phyloP scores from a whole-genome alignment of 2,329 filamentous ascomycete genomes.

The Trichoderma koningiopsis region DNA sequence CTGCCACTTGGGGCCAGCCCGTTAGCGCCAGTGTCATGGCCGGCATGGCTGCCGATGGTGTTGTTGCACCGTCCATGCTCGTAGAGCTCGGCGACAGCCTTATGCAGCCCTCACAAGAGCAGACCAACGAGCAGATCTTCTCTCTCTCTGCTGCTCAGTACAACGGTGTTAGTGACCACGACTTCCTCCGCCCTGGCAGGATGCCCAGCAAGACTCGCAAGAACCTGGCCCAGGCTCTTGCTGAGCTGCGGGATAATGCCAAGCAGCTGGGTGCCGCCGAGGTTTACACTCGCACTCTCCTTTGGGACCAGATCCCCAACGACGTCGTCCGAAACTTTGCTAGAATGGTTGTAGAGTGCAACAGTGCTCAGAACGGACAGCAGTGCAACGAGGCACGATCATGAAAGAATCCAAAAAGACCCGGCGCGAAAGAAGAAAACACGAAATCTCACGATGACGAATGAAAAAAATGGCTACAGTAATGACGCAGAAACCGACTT shows the following conservation, averaged over 20 bases:
- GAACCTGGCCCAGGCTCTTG: slow-evolving; percentile 78
- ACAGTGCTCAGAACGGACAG: slow-evolving; percentile 49
- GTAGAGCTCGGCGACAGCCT: slow-evolving; percentile 69
- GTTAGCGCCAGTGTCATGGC: slow-evolving; percentile 50
- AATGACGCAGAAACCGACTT: slow-evolving; percentile 27
- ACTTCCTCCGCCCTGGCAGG: slow-evolving; percentile 65
- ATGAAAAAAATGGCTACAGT: slow-evolving; percentile 29
- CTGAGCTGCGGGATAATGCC: slow-evolving; percentile 70
- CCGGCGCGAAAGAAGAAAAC: slow-evolving; percentile 41
- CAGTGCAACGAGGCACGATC: slow-evolving; percentile 48
- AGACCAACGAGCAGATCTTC: slow-evolving; percentile 87
- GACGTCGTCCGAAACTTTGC: slow-evolving; percentile 93
- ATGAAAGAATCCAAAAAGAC: slow-evolving; percentile 37
- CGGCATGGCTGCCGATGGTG: slow-evolving; percentile 35
- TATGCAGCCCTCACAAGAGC: slow-evolving; percentile 76
- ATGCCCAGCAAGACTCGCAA: slow-evolving; percentile 65
- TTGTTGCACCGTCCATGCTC: slow-evolving; percentile 60
- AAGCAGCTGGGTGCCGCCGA: slow-evolving; percentile 75
- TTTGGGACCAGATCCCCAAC: slow-evolving; percentile 91
- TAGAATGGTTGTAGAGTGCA: slow-evolving; percentile 82
- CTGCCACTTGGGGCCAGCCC: slow-evolving; percentile 49
- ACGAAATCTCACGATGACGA: slow-evolving; percentile 43
- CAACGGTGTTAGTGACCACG: slow-evolving; percentile 69
- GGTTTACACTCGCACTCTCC: slow-evolving; percentile 86
- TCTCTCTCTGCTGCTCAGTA: slow-evolving; percentile 85